Evolutionary conservation across 305 asterid species (phyloP), one percentile per base, ranked within the genome.

Genomic region (Ilex paraguariensis): DNA sequence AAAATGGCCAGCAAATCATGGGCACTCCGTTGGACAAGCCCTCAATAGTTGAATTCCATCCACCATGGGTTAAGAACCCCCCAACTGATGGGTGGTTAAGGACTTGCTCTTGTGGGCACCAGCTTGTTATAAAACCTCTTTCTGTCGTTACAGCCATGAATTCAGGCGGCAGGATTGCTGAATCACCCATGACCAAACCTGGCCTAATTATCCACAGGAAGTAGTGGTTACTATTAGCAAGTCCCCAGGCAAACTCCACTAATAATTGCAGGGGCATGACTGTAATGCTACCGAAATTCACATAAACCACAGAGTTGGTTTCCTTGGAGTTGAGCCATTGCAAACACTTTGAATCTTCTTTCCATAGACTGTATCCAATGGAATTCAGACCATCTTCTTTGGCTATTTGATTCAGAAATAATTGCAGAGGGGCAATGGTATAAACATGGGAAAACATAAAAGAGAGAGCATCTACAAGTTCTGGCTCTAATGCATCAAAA

Each of bases 261-360:
- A 54, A 7, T 6, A 13, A 6, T 5, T 54, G 57, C 0, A 13
- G 32, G 3, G 31, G 4, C 57, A 54, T 10, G 11, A 54, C 31
- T 54, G 31, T 15, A 3, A 15, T 5, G n/a, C 57, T 54, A 8
- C 31, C 57, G 13, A 54, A 54, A 54, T 28, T 54, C 57, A 54
- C 57, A 54, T 54, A 54, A 54, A 54, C n/a, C 31, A 54, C 57
- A 54, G 31, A 54, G 57, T 54, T 54, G 10, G 57, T 21, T 14
- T 54, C 30, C 57, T 54, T 54, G 32, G 57, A 14, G 30, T 54
- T 5, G 54, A 50, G 54, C 54, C 54, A 50, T 50, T 50, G 16
- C 16, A 50, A 12, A 50, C 54, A 50, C 13, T 50, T 15, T 50
- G 54, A 11, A 5, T 50, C 54, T 50, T 50, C 54, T 50, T 50